phyloP scores from a whole-genome alignment of 176 grass and related monocot genomes.

The Ampelocalamus luodianensis region DNA sequence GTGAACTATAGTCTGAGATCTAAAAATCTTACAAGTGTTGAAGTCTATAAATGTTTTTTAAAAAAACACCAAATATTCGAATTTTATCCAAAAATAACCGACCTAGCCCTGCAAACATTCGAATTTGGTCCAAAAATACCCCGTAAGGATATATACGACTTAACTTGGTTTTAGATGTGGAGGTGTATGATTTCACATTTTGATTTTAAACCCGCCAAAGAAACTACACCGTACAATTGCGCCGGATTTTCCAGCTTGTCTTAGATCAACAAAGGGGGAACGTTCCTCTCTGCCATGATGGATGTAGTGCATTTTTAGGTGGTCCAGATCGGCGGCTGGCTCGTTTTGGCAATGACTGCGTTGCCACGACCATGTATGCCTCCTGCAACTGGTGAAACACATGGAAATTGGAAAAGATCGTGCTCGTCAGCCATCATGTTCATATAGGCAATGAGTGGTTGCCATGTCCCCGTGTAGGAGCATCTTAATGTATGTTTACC shows the following conservation, averaged over 20 bases:
- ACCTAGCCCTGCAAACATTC: too few species aligned
- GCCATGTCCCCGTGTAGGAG: slow-evolving; percentile 11
- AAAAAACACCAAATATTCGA: too few species aligned
- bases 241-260: background rate
- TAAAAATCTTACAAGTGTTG: too few species aligned
- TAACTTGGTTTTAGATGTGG: too few species aligned
- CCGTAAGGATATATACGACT: too few species aligned
- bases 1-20: too few species aligned
- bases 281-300: background rate
- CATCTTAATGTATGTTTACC: background rate
- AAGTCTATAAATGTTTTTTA: too few species aligned
- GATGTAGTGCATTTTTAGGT: background rate
- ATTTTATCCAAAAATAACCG: too few species aligned
- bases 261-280: background rate
- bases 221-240: background rate
- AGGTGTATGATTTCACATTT: too few species aligned
- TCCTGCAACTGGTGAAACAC: background rate
- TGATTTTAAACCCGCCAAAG: background rate
- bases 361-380: background rate
- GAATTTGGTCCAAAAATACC: too few species aligned
- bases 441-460: background rate
- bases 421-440: slow-evolving; percentile 12
- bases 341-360: background rate
- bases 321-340: slow-evolving; percentile 23
- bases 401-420: background rate